Base-by-base conservation (phyloP, 805 yeast species). In the Nakazawaea ernobii region DNA sequence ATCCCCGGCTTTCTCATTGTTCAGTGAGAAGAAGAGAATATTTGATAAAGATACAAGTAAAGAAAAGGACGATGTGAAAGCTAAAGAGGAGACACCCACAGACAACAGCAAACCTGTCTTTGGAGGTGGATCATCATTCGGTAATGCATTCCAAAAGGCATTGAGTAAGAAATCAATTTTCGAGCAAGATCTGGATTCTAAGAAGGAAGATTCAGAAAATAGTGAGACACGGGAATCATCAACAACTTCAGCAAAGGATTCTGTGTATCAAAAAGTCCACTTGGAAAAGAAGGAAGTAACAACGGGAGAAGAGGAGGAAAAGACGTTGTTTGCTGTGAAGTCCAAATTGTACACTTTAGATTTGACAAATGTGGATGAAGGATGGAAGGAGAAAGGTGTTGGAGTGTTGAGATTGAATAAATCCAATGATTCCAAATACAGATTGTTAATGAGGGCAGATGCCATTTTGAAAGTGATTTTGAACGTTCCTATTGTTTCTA, bases 371-470 rank as follows among this genome's bases (percentile, higher is more conserved):
- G 71, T 85, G 3, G 62, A 75, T 8, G 80, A 75, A 14, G 97
- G 97, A 2, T 94, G 99, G 99, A 94, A 88, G 62, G 99, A 94
- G 65, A 79, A 94, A 59, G 99, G 99, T 24, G 73, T 86, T 37
- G 99, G 99, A 2, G 75, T 79, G 4, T 67, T 94, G n/a, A 96
- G 88, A 60, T 75, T 94, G 26, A 92, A 94, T 63, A 54, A 58
- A 45, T 51, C 57, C 26, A 52, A 55, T 9, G 66, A 68, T 39
- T 50, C 52, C 10, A 58, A 65, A 8, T 59, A 62, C 35, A 78
- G 99, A 55, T 62, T 94, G 9, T 84, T 94, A 5, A 90, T 94
- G 97, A 80, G 99, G 61, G 83, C 96, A 4, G 87, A 86, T 51
- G 95, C 96, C 2, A 76, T 88, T 14, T 71, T 89, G 51, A 80